These are phyloP conservation scores for Grigorovia humatica DNA, from an alignment of 805 yeast species.

Conservation along the genomic window DNA sequence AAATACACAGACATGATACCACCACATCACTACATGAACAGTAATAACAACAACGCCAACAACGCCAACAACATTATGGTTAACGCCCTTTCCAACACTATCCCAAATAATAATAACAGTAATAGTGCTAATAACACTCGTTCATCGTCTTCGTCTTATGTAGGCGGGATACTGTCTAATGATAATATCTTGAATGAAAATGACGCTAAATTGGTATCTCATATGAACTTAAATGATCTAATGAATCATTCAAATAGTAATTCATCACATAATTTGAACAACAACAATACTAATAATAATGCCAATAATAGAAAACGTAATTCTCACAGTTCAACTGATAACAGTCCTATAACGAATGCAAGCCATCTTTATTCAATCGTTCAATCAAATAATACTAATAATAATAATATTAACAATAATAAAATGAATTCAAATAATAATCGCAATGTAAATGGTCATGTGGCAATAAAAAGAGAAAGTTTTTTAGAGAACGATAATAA, in stretches of 20 bases:
- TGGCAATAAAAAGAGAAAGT: neutral
- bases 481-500: neutral
- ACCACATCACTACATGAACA: neutral
- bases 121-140: neutral
- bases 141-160: neutral
- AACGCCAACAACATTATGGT: neutral
- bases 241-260: neutral
- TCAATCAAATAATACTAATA: neutral
- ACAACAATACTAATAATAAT: neutral
- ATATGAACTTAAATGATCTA: conserved; percentile 4
- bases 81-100: neutral
- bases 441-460: neutral
- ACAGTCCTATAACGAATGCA: neutral
- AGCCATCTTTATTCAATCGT: neutral
- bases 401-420: neutral
- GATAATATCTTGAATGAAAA: conserved; percentile 1
- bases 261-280: neutral
- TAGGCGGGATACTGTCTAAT: conserved; percentile 1
- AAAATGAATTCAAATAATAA: neutral
- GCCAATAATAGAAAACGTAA: neutral
- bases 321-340: neutral
- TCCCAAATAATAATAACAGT: neutral
- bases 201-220: conserved; percentile 3
- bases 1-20: neutral
- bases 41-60: neutral